Evolutionary conservation across 257 asterid species (phyloP).

Genomic region (Solanum tarijense): DNA sequence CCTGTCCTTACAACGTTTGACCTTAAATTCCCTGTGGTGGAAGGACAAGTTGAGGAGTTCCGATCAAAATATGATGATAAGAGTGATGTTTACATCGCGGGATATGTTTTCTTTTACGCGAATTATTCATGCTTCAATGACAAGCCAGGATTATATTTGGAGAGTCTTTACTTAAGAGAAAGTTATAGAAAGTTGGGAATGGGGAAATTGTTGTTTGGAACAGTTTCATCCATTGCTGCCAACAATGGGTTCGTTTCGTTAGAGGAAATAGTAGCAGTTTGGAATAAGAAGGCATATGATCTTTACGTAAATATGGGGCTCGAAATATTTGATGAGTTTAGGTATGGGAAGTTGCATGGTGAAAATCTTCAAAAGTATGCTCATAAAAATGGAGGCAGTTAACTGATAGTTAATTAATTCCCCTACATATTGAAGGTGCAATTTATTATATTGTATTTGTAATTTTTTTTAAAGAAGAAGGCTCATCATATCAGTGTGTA

Average conservation of each 20-base stretch:
- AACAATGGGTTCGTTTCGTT: not conserved
- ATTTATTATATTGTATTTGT: not conserved
- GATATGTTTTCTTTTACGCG: not conserved
- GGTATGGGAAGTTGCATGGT: constrained; percentile 1
- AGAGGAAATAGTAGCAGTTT: constrained; percentile 1
- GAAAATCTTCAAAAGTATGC: not conserved
- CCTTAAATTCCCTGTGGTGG: not conserved
- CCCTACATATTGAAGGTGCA: not conserved
- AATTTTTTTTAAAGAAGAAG: not conserved
- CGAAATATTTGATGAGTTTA: not conserved
- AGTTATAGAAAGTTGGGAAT: not conserved
- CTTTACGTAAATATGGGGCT: not conserved
- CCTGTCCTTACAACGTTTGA: not conserved
- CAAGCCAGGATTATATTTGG: not conserved
- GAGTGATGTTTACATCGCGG: not conserved
- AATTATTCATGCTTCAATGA: constrained; percentile 4
- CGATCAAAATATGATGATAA: not conserved
- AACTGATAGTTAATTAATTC: not conserved
- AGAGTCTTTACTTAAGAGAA: not conserved
- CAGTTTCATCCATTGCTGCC: not conserved
- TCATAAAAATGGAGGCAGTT: not conserved
- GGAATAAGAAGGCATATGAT: constrained; percentile 5
- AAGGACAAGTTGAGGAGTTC: not conserved
- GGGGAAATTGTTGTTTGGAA: not conserved
- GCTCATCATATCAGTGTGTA: not conserved